These are phyloP conservation scores for Trichoderma atroviride DNA, from an alignment of 2,329 filamentous ascomycete species.

Conservation along the genomic window DNA sequence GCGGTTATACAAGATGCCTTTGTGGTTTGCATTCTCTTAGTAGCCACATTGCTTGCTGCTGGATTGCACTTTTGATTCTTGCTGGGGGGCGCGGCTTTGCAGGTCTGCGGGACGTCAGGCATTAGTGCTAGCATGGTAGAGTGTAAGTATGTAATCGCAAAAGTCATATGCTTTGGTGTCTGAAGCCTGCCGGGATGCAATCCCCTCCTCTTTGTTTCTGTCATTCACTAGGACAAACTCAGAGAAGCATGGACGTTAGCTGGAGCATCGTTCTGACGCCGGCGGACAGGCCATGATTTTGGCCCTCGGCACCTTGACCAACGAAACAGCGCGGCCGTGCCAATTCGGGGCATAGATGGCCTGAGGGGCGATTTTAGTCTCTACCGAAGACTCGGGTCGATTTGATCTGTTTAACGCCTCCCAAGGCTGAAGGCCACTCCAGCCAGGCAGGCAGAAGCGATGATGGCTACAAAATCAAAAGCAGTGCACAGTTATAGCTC, in stretches of 20 bases:
- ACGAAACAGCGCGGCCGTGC: slow-evolving; percentile 34
- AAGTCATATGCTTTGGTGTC: neutral
- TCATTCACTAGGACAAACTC: slow-evolving; percentile 19
- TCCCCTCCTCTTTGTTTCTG: neutral
- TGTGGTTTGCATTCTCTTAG: slow-evolving; percentile 3
- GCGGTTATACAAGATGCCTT: neutral
- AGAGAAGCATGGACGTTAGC: slow-evolving; percentile 25
- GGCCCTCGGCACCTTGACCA: slow-evolving; percentile 21
- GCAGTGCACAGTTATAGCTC: neutral
- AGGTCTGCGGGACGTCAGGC: neutral
- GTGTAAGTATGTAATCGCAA: neutral
- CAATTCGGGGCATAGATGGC: slow-evolving; percentile 26
- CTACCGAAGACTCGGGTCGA: slow-evolving; percentile 45
- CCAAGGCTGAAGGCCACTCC: slow-evolving; percentile 6
- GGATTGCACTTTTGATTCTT: neutral
- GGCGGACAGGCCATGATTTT: slow-evolving; percentile 24
- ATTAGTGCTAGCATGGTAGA: neutral
- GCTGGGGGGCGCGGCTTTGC: neutral
- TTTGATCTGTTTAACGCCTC: slow-evolving; percentile 41
- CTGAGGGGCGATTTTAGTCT: slow-evolving; percentile 40
- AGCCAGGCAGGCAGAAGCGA: slow-evolving; percentile 2
- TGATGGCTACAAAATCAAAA: neutral
- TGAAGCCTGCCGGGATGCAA: neutral
- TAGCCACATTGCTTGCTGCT: neutral
- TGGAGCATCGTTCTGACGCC: slow-evolving; percentile 24